Evolutionary conservation across 2,329 filamentous ascomycete genomes (phyloP), one percentile per base, ranked within the genome.

Genomic region (Aureobasidium leucospermi): DNA sequence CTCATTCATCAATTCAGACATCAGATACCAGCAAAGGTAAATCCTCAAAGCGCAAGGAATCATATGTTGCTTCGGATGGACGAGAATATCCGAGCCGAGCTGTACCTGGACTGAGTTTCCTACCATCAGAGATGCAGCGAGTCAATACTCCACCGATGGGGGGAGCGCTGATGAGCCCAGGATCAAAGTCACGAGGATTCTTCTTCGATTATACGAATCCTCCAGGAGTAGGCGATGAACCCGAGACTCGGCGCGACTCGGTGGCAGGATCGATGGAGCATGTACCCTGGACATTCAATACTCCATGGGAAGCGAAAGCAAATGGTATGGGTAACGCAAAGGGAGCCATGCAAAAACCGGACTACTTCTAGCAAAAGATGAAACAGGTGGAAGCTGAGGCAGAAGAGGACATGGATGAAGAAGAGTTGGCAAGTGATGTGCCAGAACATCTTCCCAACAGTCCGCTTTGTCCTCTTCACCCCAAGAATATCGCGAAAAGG

Each of bases 361-460:
- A 61, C 32, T 58, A 60, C 36, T 63, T 63, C 39, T 48, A 57
- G 5, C 52, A 60, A 51, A 45, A 53, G 16, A 56, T 58, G 34
- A 60, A 32, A 48, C 62, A 62, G 31, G 47, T 42, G 10, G 32
- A 48, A 15, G 52, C 31, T 42, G 55, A 47, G 11, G 36, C 46
- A 4, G 51, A 42, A 34, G 42, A 60, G 2, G 61, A 23, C 23
- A 23, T 23, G 23, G 23, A 57, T 15, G 53, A 61, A 9, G 46
- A 59, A 15, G 42, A 58, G 6, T 6, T 53, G n/a, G 65, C 66
- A 13, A 69, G 74, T 61, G 70, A 74, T 48, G 66, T 76, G 9
- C 75, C 75, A 2, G 76, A 78, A 59, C 76, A 78, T 63, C 62
- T 77, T 9, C 72, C 72, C 13, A 72, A 60, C 47, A 76, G 74